phyloP scores from a whole-genome alignment of 176 grass and related monocot genomes.

The Aegilops bicornis region DNA sequence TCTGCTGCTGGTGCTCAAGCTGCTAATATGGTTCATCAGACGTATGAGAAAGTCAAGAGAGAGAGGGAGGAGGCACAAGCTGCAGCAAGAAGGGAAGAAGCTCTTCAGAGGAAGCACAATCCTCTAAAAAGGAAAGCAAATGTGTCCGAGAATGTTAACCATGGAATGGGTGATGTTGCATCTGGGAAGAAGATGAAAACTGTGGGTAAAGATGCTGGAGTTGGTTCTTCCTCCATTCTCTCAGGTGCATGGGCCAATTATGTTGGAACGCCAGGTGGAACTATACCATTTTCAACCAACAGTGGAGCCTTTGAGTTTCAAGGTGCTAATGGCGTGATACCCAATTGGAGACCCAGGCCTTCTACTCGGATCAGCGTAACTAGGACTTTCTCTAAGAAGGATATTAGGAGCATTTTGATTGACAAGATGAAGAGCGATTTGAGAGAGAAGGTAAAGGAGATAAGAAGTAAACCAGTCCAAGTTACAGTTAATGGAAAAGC shows the following conservation, averaged over 20 bases:
- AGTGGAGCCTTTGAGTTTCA: constrained; percentile 12
- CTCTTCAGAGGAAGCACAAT: constrained; percentile 50
- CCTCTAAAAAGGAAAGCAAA: constrained; percentile 42
- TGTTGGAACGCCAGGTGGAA: constrained; percentile 21
- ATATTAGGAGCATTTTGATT: constrained; percentile 26
- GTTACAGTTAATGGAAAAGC: constrained; percentile 17
- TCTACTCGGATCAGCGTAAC: constrained; percentile 1
- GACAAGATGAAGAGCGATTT: constrained; percentile 23
- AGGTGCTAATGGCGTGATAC: constrained; percentile 34
- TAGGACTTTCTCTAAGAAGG: constrained; percentile 3
- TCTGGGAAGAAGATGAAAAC: constrained; percentile 29
- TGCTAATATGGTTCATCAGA: constrained; percentile 54
- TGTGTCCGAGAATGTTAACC: constrained; percentile 30
- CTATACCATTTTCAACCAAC: constrained; percentile 1
- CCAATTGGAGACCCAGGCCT: constrained; percentile 7
- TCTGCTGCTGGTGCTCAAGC: constrained; percentile 59
- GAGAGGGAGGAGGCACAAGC: constrained; percentile 55
- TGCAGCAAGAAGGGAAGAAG: constrained; percentile 50
- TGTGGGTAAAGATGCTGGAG: constrained; percentile 17
- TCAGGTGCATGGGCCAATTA: constrained; percentile 2
- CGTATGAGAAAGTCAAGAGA: constrained; percentile 55
- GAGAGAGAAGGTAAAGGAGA: constrained; percentile 31
- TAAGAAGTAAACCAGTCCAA: constrained; percentile 20
- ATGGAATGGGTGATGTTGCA: constrained; percentile 10
- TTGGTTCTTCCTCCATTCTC: constrained; percentile 5